Base-by-base conservation (phyloP, 2,329 filamentous ascomycete genomes). In the Macrophomina phaseolina region DNA sequence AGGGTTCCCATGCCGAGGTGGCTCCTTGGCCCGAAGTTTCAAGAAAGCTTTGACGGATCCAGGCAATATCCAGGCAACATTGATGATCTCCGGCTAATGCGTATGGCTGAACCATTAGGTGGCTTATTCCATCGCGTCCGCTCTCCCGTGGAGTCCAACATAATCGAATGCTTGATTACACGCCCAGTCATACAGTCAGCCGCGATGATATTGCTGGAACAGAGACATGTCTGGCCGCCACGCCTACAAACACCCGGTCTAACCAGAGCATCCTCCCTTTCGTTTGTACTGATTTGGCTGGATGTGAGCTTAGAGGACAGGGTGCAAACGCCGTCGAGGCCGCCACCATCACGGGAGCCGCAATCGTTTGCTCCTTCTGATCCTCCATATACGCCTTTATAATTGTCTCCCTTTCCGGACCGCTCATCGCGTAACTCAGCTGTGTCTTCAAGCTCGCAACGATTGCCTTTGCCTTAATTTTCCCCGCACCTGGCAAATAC, bases 391-490 rank as follows among this genome's bases (percentile, higher is more conserved):
- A 78, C 1, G 75, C 73, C 30, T 69, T 58, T 38, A 74, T 69
- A 56, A 78, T 78, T 1, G 74, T 76, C 1, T 77, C 70, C 14
- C 88, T 76, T 14, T 81, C 83, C 0, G 81, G 77, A 1, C 76
- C 82, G 1, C 85, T 86, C n/a, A 80, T 68, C 0, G 77, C 75
- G 70, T 87, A 89, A 3, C 73, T 75, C 16, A 89, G 74, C 69
- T 90, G 89, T 6, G 78, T 81, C 2, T 79, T 79, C 36, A 89
- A 72, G 70, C 82, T 81, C 38, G 81, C 81, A 68, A 86, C 86
- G 49, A 89, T 79, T 30, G 74, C 83, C 53, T 72, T 71, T 71
- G 80, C 78, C 38, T 69, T 72, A 1, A 74, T 73, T 3, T 78
- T 51, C 1, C 73, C 68, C 0, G 76, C 75, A 5, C 81, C 68